phyloP scores from a whole-genome alignment of 306 rosid genomes.

The Purshia tridentata region DNA sequence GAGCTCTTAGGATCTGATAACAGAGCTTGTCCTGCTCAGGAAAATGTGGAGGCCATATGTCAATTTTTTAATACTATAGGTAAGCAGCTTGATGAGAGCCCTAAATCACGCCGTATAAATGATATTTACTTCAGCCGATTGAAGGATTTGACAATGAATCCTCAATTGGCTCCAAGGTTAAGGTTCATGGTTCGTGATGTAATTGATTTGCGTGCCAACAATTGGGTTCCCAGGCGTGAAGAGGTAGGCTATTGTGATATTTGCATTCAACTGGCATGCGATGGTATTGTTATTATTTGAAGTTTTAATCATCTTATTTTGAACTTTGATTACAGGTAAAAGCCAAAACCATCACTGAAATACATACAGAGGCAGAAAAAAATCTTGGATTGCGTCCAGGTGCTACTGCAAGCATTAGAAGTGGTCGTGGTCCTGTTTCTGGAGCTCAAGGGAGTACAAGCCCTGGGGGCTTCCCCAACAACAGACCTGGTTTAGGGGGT shows the following conservation, averaged over 20 bases:
- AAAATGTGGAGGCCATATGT: constrained; percentile 96
- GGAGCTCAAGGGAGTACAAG: constrained; percentile 58
- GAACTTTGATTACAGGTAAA: constrained; percentile 48
- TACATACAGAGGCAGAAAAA: constrained; percentile 94
- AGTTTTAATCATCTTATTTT: not conserved
- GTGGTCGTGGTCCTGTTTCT: constrained; percentile 50
- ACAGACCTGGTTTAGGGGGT: constrained; percentile 83
- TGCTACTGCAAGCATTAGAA: constrained; percentile 83
- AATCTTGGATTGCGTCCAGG: constrained; percentile 98
- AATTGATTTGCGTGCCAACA: constrained; percentile 76
- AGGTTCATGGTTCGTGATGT: constrained; percentile 89
- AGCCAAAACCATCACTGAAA: constrained; percentile 94
- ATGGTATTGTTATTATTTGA: not conserved
- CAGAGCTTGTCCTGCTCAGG: constrained; percentile 90
- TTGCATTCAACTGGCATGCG: not conserved
- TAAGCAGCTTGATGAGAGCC: constrained; percentile 86
- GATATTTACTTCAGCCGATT: constrained; percentile 68
- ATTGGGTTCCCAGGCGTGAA: constrained; percentile 97
- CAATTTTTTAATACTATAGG: constrained; percentile 95
- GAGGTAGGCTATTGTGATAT: constrained; percentile 55
- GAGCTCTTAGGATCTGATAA: constrained; percentile 81
- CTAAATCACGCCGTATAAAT: constrained; percentile 75
- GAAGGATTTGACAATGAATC: constrained; percentile 68
- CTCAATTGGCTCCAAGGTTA: constrained; percentile 77
- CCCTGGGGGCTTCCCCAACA: constrained; percentile 65